These are phyloP conservation scores for Nicotiana rustica DNA, from an alignment of 305 asterid species.

Conservation along the genomic window DNA sequence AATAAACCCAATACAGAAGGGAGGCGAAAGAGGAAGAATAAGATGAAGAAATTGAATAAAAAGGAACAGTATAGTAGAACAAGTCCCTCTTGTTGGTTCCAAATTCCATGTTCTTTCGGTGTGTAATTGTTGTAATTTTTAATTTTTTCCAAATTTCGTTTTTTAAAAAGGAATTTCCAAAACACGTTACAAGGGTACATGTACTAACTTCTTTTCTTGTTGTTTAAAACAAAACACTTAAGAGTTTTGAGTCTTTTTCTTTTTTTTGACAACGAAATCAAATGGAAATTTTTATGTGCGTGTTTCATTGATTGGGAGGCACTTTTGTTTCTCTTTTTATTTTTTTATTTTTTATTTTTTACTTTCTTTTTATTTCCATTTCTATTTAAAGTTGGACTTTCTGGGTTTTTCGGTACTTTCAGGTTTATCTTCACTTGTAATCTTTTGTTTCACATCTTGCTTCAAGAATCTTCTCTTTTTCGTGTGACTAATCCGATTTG, in stretches of 20 bases:
- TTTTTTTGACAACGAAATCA: slow-evolving; percentile 26
- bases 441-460: slow-evolving; percentile 34
- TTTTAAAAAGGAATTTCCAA: slow-evolving; percentile 17
- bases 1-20: slow-evolving; percentile 31
- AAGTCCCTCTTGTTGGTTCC: slow-evolving; percentile 41
- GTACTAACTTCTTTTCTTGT: too few species aligned
- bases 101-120: slow-evolving; percentile 39
- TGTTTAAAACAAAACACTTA: slow-evolving; percentile 22
- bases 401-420: slow-evolving; percentile 46
- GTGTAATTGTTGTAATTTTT: neutral
- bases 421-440: slow-evolving; percentile 14
- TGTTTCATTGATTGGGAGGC: slow-evolving; percentile 8
- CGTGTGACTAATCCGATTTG: slow-evolving; percentile 37
- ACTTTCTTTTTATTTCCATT: neutral
- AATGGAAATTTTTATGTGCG: slow-evolving; percentile 4
- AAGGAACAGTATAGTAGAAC: slow-evolving; percentile 41
- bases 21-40: slow-evolving; percentile 35
- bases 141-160: slow-evolving; percentile 14
- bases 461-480: slow-evolving; percentile 38
- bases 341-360: neutral
- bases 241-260: slow-evolving; percentile 22
- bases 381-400: slow-evolving; percentile 32
- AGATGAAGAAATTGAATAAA: slow-evolving; percentile 33
- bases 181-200: slow-evolving; percentile 22
- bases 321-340: neutral